phyloP scores from a whole-genome alignment of 2,329 filamentous ascomycete species.

The Cyphellophora attinorum region DNA sequence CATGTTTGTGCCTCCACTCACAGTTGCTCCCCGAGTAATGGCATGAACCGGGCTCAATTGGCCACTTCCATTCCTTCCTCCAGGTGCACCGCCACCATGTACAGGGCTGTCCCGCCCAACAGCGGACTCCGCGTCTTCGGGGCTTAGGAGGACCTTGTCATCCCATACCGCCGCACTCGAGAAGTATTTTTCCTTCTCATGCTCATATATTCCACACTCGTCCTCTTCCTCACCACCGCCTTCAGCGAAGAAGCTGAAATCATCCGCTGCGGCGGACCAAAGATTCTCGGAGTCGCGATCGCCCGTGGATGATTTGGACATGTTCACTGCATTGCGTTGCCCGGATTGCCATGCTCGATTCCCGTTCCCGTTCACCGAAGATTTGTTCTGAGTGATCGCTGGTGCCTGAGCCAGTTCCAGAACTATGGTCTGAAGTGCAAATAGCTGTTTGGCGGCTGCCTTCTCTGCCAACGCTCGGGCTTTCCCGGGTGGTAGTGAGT shows the following conservation, averaged over 20 bases:
- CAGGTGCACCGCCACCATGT: slow-evolving; percentile 7
- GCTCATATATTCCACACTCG: slow-evolving; percentile 42
- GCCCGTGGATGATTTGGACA: slow-evolving; percentile 46
- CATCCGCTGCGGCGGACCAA: slow-evolving; percentile 49
- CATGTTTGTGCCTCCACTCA: background rate
- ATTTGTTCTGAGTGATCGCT: too few species aligned
- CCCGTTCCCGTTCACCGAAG: background rate
- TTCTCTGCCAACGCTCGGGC: slow-evolving; percentile 38
- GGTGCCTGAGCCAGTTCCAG: slow-evolving; percentile 41
- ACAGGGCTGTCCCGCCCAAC: slow-evolving; percentile 8
- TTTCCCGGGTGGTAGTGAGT: slow-evolving; percentile 48
- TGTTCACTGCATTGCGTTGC: slow-evolving; percentile 36
- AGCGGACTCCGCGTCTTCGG: slow-evolving; percentile 17
- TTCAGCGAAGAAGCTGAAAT: slow-evolving; percentile 54
- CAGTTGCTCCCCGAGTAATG: slow-evolving; percentile 3
- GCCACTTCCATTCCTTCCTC: too few species aligned
- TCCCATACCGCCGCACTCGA: slow-evolving; percentile 33
- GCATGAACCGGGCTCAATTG: slow-evolving; percentile 4
- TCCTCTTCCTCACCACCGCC: slow-evolving; percentile 25
- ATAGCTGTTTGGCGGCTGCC: slow-evolving; percentile 41
- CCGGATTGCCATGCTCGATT: slow-evolving; percentile 29
- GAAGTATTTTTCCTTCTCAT: slow-evolving; percentile 33
- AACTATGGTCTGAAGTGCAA: slow-evolving; percentile 46
- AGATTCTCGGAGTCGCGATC: slow-evolving; percentile 50
- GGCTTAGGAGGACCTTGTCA: slow-evolving; percentile 32